Evolutionary conservation across 2,329 filamentous ascomycete genomes (phyloP).

Genomic region (Calonectria montana): DNA sequence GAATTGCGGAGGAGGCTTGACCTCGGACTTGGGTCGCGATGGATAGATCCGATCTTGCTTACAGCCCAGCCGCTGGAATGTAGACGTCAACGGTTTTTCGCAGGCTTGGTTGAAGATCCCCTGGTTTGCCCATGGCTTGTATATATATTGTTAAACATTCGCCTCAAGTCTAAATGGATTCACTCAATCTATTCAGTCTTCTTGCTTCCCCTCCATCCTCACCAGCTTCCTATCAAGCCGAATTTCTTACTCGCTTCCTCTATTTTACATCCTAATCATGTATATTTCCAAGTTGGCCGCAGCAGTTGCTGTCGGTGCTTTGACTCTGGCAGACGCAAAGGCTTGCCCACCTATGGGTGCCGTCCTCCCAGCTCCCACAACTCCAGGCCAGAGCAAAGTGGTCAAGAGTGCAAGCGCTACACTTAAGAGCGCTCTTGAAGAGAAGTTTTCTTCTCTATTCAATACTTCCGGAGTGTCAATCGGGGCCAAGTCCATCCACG

Average conservation of each 20-base stretch:
- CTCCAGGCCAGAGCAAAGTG: conserved; percentile 44
- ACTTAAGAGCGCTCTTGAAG: conserved; percentile 42
- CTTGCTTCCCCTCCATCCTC: neutral
- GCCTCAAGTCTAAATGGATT: neutral
- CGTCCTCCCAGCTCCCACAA: conserved; percentile 51
- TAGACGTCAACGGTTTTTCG: neutral
- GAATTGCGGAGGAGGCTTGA: neutral
- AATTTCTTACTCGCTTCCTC: neutral
- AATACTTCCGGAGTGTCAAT: conserved; percentile 52
- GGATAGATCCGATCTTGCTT: neutral
- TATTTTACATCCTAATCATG: neutral
- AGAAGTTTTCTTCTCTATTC: conserved; percentile 39
- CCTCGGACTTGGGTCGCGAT: conserved; percentile 16
- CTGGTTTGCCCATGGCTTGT: neutral
- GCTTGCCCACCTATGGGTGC: conserved; percentile 56
- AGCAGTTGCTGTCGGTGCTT: conserved; percentile 24
- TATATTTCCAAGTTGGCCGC: conserved; percentile 28
- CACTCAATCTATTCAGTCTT: neutral
- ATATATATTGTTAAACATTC: conserved; percentile 30
- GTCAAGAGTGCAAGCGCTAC: conserved; percentile 43
- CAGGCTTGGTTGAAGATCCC: neutral
- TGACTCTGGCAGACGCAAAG: conserved; percentile 43
- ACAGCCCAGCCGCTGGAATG: neutral
- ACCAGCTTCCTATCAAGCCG: no score
- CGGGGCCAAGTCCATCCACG: conserved; percentile 55